Evolutionary conservation across 768 basidiomycete species (phyloP), one percentile per base, ranked within the genome.

Genomic region (Mrakia hoshinonis): DNA sequence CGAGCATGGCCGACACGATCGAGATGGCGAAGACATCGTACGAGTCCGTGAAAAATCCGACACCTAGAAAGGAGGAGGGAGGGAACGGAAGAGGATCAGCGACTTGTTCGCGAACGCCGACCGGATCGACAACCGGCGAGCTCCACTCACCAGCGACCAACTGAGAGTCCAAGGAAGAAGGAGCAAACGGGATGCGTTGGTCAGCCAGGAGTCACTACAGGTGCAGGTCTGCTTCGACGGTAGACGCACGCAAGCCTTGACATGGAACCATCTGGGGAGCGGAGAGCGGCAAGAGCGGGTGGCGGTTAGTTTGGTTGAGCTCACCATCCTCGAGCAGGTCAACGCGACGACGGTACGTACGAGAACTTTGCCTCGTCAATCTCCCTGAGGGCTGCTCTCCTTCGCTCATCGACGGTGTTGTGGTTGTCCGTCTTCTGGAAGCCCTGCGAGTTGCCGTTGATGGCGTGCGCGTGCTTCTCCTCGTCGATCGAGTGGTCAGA

Each of bases 11-110:
- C 0, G 89, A 86, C 0, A 86, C 91, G 55, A 94, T 89, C 79
- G 87, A 91, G 81, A 94, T 94, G 9, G 90, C 89, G 76, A 93
- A 96, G 72, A 94, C 87, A 73, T 92, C 91, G 76, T 90, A 90
- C 71, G 76, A 75, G 60, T 76, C 75, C 62, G 70, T 58, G 34
- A 68, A 63, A 54, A 20, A 22, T 0, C 12, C 13, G 43, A 48
- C 58, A 47, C 48, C 55, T 24, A n/a, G 43, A 12, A 20, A 24
- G 49, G 22, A 36, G 58, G 29, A 48, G 1, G 49, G 20, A 49
- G 0, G 79, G 24, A 7, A 4, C n/a, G 12, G 52, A 54, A n/a
- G n/a, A n/a, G n/a, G 9, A 24, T n/a, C 6, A 24, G 54, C 24
- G 31, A 26, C 26, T 26, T 2, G 34, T 26, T 34, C 55, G 29